These are phyloP conservation scores for Pestalotiopsis sp. DNA, from an alignment of 2,329 filamentous ascomycete species.

Conservation along the genomic window DNA sequence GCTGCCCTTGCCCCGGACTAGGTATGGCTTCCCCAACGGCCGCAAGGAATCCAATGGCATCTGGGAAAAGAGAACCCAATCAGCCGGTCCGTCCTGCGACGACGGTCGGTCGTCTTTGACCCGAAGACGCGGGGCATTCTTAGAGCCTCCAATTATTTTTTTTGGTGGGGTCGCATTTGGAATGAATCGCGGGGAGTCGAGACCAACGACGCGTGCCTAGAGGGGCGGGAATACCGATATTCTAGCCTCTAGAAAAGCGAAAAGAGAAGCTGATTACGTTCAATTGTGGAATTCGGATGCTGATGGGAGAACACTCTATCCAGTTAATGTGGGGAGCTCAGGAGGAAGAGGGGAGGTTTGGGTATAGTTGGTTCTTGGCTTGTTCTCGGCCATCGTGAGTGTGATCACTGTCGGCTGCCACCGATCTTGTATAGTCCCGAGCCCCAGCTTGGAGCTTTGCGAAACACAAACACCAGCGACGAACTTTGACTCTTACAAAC, in stretches of 20 bases:
- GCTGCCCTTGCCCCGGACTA: not conserved
- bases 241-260: not conserved
- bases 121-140: constrained; percentile 9
- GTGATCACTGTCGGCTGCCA: not conserved
- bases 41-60: not conserved
- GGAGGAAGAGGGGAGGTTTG: not conserved
- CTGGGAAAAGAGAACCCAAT: not conserved
- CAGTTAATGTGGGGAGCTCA: not conserved
- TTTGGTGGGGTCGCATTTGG: not conserved
- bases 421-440: not conserved
- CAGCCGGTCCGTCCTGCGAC: not conserved
- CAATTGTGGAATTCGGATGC: not conserved
- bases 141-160: constrained; percentile 4
- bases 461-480: not conserved
- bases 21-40: not conserved
- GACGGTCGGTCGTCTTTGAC: constrained; percentile 4
- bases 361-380: not conserved
- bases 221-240: not conserved
- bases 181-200: not conserved
- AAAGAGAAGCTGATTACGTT: not conserved
- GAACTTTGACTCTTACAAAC: not conserved
- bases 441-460: not conserved
- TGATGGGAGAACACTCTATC: not conserved
- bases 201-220: not conserved
- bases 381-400: not conserved